Evolutionary conservation across 768 basidiomycete species (phyloP).

Genomic region (Tulasnella sp.): DNA sequence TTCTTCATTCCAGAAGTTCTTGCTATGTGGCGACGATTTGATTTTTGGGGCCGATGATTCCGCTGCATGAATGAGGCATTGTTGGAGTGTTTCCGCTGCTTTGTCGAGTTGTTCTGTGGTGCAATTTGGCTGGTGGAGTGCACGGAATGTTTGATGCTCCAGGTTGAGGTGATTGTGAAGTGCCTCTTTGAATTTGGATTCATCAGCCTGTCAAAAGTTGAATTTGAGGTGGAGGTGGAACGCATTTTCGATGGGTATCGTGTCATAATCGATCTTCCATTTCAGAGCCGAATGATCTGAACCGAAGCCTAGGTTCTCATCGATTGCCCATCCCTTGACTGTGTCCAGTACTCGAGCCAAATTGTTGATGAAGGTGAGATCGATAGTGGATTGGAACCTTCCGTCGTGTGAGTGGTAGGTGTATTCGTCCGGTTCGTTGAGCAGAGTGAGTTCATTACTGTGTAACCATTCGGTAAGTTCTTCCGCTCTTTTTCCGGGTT

Average conservation of each 20-base stretch:
- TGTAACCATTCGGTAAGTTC: slow-evolving; percentile 2
- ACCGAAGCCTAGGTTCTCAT: not conserved
- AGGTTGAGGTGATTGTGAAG: not conserved
- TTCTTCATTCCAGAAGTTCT: too few relatives aligned
- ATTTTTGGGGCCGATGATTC: not conserved
- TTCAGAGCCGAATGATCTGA: slow-evolving; percentile 8
- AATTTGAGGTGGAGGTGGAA: not conserved
- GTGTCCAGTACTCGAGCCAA: not conserved
- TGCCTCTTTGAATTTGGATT: not conserved
- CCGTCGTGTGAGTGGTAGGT: slow-evolving; percentile 11
- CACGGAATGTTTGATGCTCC: not conserved
- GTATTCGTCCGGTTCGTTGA: slow-evolving; percentile 4
- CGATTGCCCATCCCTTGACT: slow-evolving; percentile 5
- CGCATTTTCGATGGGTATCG: not conserved
- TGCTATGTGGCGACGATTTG: not conserved
- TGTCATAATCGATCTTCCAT: not conserved
- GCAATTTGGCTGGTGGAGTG: not conserved
- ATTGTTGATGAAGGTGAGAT: slow-evolving; percentile 13
- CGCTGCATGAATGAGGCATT: not conserved
- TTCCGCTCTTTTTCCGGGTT: not conserved
- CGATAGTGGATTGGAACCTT: not conserved
- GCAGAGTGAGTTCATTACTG: not conserved
- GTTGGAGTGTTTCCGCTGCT: not conserved
- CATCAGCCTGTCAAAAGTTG: slow-evolving; percentile 5
- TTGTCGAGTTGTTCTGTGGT: not conserved